Percentiles rank a stretch among this genome's conserved stretches.
Conservation (phyloP, 176 grass and related monocot species). For the Zoysia pacifica region DNA sequence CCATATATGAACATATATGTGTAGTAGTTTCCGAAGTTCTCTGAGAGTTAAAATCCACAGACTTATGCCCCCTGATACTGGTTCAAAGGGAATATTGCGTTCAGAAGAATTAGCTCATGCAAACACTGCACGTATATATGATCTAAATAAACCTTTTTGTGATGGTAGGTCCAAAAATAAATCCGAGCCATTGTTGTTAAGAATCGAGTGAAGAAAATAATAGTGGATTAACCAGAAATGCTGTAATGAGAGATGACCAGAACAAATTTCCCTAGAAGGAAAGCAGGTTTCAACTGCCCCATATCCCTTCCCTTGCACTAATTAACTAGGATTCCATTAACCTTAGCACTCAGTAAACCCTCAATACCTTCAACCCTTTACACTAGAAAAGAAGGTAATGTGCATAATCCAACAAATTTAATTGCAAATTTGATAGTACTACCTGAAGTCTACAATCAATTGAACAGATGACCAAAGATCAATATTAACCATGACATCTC, state of each 20-base stretch:
- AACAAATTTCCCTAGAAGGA: neutral
- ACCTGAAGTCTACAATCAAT: neutral
- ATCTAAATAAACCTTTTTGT: neutral
- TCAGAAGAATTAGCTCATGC: neutral
- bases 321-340: neutral
- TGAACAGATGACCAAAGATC: neutral
- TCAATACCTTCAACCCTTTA: neutral
- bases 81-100: neutral
- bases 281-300: neutral
- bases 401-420: neutral
- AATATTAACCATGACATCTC: neutral
- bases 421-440: neutral
- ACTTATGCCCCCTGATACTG: neutral
- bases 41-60: neutral
- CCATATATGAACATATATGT: neutral
- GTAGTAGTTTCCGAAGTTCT: constrained; percentile 9
- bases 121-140: neutral
- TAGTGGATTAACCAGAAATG: neutral
- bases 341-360: neutral
- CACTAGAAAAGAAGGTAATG: neutral
- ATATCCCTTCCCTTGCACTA: neutral
- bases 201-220: neutral
- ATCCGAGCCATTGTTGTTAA: neutral
- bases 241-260: neutral
- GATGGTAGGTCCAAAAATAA: neutral